Evolutionary conservation across 208 protist species (phyloP).

Genomic region (Wallacemonas collosoma): DNA sequence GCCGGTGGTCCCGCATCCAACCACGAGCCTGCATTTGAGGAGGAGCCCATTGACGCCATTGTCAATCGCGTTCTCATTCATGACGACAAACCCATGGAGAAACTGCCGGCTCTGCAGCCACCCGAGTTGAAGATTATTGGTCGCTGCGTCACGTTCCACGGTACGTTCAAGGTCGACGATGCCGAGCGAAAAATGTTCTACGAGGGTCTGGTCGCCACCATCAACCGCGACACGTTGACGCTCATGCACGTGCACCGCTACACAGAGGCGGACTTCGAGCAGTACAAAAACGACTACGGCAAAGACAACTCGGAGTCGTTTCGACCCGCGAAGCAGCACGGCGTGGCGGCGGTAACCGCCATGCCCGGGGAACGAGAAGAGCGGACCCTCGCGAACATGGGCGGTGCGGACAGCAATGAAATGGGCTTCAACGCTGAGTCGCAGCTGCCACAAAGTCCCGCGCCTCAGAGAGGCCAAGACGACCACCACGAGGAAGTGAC

Average conservation of each 20-base stretch:
- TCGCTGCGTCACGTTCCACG: conserved; percentile 70
- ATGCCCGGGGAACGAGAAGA: conserved; percentile 11
- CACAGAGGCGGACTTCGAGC: conserved; percentile 63
- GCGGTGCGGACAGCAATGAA: conserved; percentile 13
- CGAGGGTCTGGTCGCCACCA: conserved; percentile 70
- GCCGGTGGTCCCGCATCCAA: background rate
- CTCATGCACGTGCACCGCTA: conserved; percentile 74
- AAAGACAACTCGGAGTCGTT: conserved; percentile 16
- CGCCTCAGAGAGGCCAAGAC: background rate
- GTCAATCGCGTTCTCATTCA: conserved; percentile 47
- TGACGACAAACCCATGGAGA: conserved; percentile 48
- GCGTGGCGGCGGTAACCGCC: conserved; percentile 10
- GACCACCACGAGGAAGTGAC: conserved; percentile 7
- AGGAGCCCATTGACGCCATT: conserved; percentile 40
- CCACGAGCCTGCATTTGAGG: conserved; percentile 14
- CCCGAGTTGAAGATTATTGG: conserved; percentile 86
- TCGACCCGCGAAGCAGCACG: background rate
- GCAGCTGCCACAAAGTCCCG: background rate
- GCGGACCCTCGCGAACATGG: conserved; percentile 18
- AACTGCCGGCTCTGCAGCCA: conserved; percentile 51
- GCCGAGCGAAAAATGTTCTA: conserved; percentile 52
- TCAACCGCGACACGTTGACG: conserved; percentile 78
- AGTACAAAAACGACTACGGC: conserved; percentile 15
- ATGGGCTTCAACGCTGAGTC: conserved; percentile 1
- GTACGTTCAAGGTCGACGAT: conserved; percentile 52